phyloP scores from a whole-genome alignment of 2,329 filamentous ascomycete species.

The Colletotrichum tabaci region DNA sequence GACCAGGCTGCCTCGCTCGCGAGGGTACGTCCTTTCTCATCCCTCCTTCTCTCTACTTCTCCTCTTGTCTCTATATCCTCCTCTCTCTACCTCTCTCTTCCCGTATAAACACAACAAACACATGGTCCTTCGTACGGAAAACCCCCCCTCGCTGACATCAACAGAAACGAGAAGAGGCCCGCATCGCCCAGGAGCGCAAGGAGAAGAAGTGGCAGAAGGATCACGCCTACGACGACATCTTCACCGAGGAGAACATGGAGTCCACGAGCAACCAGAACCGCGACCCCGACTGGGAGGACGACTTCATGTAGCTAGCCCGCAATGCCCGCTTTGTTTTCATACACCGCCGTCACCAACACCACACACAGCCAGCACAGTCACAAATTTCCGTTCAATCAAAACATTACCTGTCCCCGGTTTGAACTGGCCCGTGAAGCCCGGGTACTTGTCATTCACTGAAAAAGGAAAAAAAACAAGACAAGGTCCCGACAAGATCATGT shows the following conservation, averaged over 20 bases:
- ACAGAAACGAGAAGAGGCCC: conserved; percentile 83
- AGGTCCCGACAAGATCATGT: too few species aligned
- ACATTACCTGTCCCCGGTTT: too few species aligned
- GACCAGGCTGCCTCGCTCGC: conserved; percentile 76
- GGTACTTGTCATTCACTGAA: too few species aligned
- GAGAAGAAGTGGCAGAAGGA: conserved; percentile 95
- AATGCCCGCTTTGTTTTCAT: neutral
- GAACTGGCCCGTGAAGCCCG: too few species aligned
- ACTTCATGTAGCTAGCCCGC: conserved; percentile 83
- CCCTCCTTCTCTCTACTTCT: conserved; percentile 9
- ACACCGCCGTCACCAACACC: neutral
- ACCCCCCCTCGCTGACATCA: conserved; percentile 11
- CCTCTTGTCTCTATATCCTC: too few species aligned
- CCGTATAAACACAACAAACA: too few species aligned
- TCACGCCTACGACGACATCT: conserved; percentile 96
- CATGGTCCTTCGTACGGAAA: too few species aligned
- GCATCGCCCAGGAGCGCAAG: conserved; percentile 82
- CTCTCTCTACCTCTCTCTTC: neutral
- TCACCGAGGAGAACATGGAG: conserved; percentile 85
- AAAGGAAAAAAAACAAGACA: too few species aligned
- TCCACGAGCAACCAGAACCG: conserved; percentile 88
- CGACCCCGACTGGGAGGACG: conserved; percentile 83
- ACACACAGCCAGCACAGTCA: too few species aligned
- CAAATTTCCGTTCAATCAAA: too few species aligned
- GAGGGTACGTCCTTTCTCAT: conserved; percentile 64